Evolutionary conservation across 108 stramenopile species (phyloP), one percentile per base, ranked within the genome.

Genomic region (Cyclotella atomus): DNA sequence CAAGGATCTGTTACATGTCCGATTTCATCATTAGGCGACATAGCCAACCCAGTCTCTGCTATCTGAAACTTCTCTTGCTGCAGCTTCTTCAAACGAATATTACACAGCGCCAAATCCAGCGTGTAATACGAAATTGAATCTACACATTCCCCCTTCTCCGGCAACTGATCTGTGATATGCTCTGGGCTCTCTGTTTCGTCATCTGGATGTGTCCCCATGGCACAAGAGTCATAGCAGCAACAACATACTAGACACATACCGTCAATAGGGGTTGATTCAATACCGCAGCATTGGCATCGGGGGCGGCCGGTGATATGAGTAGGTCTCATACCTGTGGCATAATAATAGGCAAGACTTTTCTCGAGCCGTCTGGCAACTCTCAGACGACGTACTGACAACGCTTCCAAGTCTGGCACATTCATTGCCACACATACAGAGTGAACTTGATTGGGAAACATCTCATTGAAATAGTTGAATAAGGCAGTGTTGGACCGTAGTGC

Each of bases 61-160:
- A 95, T 83, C 30, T 77, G 65, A 30, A 81, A 61, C 59, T 90
- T 90, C 8, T 85, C 82, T 45, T 77, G 64, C 65, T 92, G 91
- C 75, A 91, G 67, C 28, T 47, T 53, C 25, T 65, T 71, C 81
- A 95, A 70, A 25, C 64, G 16, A 34, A 72, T 72, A 68, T 92
- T 95, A 55, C 79, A 77, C 8, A 76, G 73, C 28, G 87, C 88
- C 63, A 95, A 81, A 57, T 95, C 91, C 25, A 77, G 60, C 7
- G 88, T 89, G 54, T 95, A 95, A 63, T 92, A 95, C 29, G 85
- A 80, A 69, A 95, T 95, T 3, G 83, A 84, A 77, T 95, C 94
- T 6, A 92, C 94, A 33, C 78, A 76, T 23, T 79, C 79, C 17
- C 94, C 94, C 47, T 79, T 82, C 15, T 38, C 67, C 1, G 84